Percentiles rank a stretch among this genome's conserved stretches.
phyloP scores from a whole-genome alignment of 768 basidiomycete species.

The Chalciporus sphaerocephalus region DNA sequence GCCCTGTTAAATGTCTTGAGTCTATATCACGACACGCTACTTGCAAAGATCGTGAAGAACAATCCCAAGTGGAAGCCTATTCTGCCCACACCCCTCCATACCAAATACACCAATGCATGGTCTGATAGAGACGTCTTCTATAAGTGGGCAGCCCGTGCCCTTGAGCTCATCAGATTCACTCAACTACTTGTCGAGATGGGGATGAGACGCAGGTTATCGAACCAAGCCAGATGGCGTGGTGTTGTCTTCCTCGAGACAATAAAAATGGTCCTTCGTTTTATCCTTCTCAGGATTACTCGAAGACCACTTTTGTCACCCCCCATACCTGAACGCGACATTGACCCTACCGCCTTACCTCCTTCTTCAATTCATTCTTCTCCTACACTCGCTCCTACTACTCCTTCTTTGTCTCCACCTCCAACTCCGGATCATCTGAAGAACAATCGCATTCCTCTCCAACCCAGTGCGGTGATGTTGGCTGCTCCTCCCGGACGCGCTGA shows the following conservation, averaged over 20 bases:
- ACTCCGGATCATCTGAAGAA: slow-evolving; percentile 82
- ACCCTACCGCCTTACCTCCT: slow-evolving; percentile 62
- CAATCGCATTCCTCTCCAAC: slow-evolving; percentile 63
- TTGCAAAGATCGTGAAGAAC: slow-evolving; percentile 58
- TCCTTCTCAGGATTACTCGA: slow-evolving; percentile 69
- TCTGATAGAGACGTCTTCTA: slow-evolving; percentile 63
- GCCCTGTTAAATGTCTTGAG: slow-evolving; percentile 83
- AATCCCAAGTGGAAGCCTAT: slow-evolving; percentile 71
- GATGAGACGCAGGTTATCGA: slow-evolving; percentile 64
- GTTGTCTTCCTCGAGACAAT: slow-evolving; percentile 74
- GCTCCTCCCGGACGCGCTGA: slow-evolving; percentile 48
- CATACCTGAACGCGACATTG: slow-evolving; percentile 85
- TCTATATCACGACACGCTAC: slow-evolving; percentile 94
- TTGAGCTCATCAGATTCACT: slow-evolving; percentile 75
- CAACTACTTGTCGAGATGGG: slow-evolving; percentile 91
- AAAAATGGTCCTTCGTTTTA: slow-evolving; percentile 75
- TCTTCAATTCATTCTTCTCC: slow-evolving; percentile 53
- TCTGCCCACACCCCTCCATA: slow-evolving; percentile 71
- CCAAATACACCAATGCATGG: slow-evolving; percentile 90
- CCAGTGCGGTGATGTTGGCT: slow-evolving; percentile 54
- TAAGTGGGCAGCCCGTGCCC: slow-evolving; percentile 69
- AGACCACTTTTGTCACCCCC: slow-evolving; percentile 74
- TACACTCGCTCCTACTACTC: slow-evolving; percentile 56
- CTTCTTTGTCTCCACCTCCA: slow-evolving; percentile 49
- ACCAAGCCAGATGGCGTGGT: slow-evolving; percentile 65